These are phyloP conservation scores for Metroxylon sagu DNA, from an alignment of 176 grass and related monocot genomes.

Conservation along the genomic window DNA sequence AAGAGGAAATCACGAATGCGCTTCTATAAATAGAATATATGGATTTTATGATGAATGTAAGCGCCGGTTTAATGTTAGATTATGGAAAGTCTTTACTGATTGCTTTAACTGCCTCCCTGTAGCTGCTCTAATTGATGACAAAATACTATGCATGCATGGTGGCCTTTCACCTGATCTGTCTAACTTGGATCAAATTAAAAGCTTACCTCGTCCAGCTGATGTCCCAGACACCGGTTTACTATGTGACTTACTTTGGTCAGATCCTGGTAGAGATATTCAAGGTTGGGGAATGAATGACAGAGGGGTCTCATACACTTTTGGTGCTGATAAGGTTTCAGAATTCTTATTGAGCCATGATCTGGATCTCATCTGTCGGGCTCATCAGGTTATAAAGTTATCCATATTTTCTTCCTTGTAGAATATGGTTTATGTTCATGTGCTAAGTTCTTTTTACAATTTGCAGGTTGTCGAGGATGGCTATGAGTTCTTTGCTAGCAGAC, in stretches of 20 bases:
- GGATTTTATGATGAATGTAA: conserved; percentile 14
- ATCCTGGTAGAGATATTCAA: neutral
- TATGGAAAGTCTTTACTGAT: conserved; percentile 9
- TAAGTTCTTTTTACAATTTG: too few species aligned
- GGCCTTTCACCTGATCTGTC: conserved; percentile 1
- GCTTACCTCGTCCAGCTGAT: neutral
- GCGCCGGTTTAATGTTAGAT: neutral
- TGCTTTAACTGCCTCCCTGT: conserved; percentile 8
- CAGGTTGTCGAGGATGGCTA: conserved; percentile 10
- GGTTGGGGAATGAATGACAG: conserved; percentile 11
- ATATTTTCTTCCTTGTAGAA: too few species aligned
- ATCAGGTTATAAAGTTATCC: too few species aligned
- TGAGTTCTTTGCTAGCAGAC: neutral
- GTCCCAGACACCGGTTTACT: conserved; percentile 3
- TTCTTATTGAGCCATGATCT: too few species aligned
- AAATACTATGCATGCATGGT: conserved; percentile 12
- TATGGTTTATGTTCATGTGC: too few species aligned
- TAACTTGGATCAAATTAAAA: conserved; percentile 8
- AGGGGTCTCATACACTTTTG: conserved; percentile 5
- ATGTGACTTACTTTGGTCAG: conserved; percentile 9
- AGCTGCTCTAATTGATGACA: conserved; percentile 4
- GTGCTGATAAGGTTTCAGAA: neutral
- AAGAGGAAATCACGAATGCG: conserved; percentile 7
- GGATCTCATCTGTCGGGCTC: too few species aligned
- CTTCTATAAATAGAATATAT: conserved; percentile 11